Conservation (phyloP, 768 basidiomycete genomes). For the Boletus pseudo-olivaceus region DNA sequence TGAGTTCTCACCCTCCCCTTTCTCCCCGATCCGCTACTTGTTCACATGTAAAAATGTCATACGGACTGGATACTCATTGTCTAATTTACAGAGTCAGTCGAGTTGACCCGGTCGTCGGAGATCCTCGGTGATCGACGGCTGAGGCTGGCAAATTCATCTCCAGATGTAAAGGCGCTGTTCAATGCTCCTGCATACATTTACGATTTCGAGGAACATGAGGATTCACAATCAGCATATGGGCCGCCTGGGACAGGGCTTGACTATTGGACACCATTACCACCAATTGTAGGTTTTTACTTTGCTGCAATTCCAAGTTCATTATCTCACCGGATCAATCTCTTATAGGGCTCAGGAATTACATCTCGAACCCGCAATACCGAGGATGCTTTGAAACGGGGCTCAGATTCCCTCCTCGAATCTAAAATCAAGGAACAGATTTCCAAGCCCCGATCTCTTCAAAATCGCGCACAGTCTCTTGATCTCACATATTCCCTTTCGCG, state of each 20-base stretch:
- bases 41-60: not conserved
- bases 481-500: constrained; percentile 81
- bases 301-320: constrained; percentile 7
- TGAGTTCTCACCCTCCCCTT: constrained; percentile 19
- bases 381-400: constrained; percentile 76
- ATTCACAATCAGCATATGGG: constrained; percentile 56
- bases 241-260: constrained; percentile 51
- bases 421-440: constrained; percentile 74
- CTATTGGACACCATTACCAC: constrained; percentile 74
- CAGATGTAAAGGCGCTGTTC: constrained; percentile 94
- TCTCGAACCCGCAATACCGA: constrained; percentile 67
- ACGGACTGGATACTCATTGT: constrained; percentile 8
- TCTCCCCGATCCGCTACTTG: constrained; percentile 31
- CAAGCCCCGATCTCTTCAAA: constrained; percentile 79
- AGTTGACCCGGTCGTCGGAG: constrained; percentile 58
- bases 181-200: constrained; percentile 83
- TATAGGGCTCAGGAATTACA: constrained; percentile 65
- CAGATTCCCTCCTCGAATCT: constrained; percentile 79
- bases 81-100: constrained; percentile 60
- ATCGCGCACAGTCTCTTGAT: constrained; percentile 88
- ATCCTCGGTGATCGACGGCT: constrained; percentile 71
- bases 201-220: constrained; percentile 70
- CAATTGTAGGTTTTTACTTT: constrained; percentile 53
- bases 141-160: constrained; percentile 83
- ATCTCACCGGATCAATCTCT: constrained; percentile 15